Base-by-base conservation (phyloP, 768 basidiomycete species). In the Boletellus ananas region DNA sequence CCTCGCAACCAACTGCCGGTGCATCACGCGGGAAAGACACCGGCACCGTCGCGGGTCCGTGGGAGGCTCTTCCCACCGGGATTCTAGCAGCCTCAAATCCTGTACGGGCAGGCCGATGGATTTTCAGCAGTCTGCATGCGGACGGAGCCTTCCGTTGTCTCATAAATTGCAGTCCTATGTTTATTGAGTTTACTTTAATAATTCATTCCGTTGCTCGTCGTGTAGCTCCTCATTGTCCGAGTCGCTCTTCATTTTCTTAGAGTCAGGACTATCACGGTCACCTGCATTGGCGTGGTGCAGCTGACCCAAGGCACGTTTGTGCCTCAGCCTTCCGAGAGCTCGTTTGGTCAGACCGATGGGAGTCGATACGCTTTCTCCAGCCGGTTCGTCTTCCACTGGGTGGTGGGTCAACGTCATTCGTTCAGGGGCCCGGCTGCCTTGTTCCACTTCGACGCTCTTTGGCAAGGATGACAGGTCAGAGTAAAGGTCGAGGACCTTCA, bases 401-500 rank as follows among this genome's bases (percentile, higher is more conserved):
- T 45, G 52, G 20, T 43, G 43, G 11, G 25, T 43, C 35, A 57
- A 48, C 40, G 57, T 54, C n/a, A 49, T 48, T 46, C 46, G 55
- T 10, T 68, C 69, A 4, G 66, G 64, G 36, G 67, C 65, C 54
- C 70, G 71, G n/a, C 67, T 69, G 44, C 75, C 74, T 46, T 74
- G 72, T 34, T 76, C 75, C 4, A 59, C 68, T 31, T 79, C 76
- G 17, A 71, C 63, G 50, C 76, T 73, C 60, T 89, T 89, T 3
- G 87, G 86, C 51, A 89, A 69, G 18, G 76, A 72, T 0, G 70
- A 66, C 25, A 89, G 71, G 43, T 75, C 71, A 2, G 71, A 67
- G 58, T 90, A 90, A 3, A 89, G 67, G 45, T 86, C 81, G 1
- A 89, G 70, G 4, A 66, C 60, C 47, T 77, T 71, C 4, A 85